These are phyloP conservation scores for Alternaria infectoria DNA, from an alignment of 2,329 filamentous ascomycete species.

Conservation along the genomic window DNA sequence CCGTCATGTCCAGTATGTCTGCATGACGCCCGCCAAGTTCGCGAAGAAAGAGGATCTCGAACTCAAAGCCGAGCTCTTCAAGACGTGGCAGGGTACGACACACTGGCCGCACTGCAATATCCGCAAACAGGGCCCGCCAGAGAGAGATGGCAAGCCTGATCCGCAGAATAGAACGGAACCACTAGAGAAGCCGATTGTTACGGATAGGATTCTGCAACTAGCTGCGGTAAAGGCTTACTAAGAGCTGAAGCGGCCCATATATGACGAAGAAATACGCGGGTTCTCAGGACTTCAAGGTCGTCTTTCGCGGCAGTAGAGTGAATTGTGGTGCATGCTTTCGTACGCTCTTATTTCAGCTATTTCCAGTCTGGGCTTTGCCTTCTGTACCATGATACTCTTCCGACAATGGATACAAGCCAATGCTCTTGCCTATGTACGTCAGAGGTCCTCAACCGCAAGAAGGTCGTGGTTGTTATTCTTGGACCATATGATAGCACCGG, in stretches of 20 bases:
- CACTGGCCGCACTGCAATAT: slow-evolving; percentile 36
- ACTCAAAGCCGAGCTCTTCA: slow-evolving; percentile 23
- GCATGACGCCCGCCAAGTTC: slow-evolving; percentile 26
- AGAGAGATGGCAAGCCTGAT: slow-evolving; percentile 15
- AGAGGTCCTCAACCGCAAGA: not conserved
- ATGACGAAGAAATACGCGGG: not conserved
- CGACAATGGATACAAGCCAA: not conserved
- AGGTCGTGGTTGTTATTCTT: not conserved
- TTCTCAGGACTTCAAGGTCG: not conserved
- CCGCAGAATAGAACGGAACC: slow-evolving; percentile 24
- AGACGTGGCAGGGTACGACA: slow-evolving; percentile 25
- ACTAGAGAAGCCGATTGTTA: slow-evolving; percentile 24
- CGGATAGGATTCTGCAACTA: slow-evolving; percentile 13
- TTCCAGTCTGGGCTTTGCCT: not conserved
- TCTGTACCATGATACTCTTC: not conserved
- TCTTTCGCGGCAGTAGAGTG: not conserved
- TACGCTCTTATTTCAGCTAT: not conserved
- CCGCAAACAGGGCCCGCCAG: slow-evolving; percentile 12
- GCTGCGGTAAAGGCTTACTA: slow-evolving; percentile 3
- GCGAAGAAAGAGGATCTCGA: slow-evolving; percentile 22
- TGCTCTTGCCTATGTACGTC: not conserved
- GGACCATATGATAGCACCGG: not conserved
- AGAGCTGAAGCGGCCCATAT: not conserved
- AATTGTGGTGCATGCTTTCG: not conserved
- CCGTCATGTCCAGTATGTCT: slow-evolving; percentile 27